Conservation (phyloP, 345 rosid genomes). For the Cardamine chenopodiifolia region DNA sequence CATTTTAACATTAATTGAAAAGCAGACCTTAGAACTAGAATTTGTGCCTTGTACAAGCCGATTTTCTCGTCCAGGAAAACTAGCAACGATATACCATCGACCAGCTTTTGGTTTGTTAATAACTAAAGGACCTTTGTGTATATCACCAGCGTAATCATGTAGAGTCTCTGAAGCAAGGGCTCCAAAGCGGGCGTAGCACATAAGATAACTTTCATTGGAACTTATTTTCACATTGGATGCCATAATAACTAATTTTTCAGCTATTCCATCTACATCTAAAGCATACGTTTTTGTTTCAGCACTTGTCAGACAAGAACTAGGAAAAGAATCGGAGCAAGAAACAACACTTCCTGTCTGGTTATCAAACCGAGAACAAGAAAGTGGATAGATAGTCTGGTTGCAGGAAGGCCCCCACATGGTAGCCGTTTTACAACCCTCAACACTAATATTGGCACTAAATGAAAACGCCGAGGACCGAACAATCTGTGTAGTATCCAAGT, state of each 20-base stretch:
- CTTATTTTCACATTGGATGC: conserved; percentile 48
- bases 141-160: conserved; percentile 72
- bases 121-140: conserved; percentile 58
- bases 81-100: conserved; percentile 71
- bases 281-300: conserved; percentile 66
- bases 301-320: conserved; percentile 56
- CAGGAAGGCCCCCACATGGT: conserved; percentile 82
- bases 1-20: conserved; percentile 62
- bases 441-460: conserved; percentile 77
- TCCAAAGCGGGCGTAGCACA: conserved; percentile 79
- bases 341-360: conserved; percentile 51
- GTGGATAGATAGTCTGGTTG: conserved; percentile 73
- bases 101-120: conserved; percentile 73
- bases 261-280: conserved; percentile 59
- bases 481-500: conserved; percentile 62
- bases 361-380: conserved; percentile 61
- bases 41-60: conserved; percentile 41
- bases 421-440: conserved; percentile 81
- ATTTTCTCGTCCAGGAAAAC: conserved; percentile 50
- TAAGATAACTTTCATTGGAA: conserved; percentile 51
- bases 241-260: conserved; percentile 60
- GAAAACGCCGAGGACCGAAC: conserved; percentile 66
- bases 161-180: conserved; percentile 63
- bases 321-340: conserved; percentile 60
- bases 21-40: conserved; percentile 56